Conservation (phyloP, 148 eudicot genomes). For the Euryodendron excelsum region DNA sequence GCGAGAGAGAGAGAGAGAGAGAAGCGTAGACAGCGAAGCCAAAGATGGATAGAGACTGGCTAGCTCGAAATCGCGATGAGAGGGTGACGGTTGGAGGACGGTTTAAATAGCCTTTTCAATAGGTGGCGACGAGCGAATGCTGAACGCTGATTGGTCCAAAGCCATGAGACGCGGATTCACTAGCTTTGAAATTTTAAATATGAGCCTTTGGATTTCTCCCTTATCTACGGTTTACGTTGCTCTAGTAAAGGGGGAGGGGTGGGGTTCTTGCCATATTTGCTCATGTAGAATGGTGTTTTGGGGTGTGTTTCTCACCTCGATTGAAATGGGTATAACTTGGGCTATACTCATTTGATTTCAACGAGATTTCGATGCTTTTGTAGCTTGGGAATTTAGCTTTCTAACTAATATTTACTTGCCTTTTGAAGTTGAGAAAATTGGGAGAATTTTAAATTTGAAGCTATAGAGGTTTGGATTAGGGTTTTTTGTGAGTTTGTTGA, state of each 20-base stretch:
- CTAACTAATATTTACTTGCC: not conserved
- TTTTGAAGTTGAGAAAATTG: not conserved
- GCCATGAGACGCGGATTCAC: constrained; percentile 6
- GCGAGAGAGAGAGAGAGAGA: not conserved
- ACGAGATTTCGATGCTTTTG: not conserved
- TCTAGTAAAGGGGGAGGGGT: not conserved
- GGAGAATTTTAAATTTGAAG: constrained; percentile 10
- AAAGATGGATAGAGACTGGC: not conserved
- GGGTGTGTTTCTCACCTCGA: constrained; percentile 26
- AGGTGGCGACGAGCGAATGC: not conserved
- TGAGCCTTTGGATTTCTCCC: constrained; percentile 7
- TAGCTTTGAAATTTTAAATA: constrained; percentile 5
- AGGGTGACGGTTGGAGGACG: constrained; percentile 3
- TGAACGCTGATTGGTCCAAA: constrained; percentile 20
- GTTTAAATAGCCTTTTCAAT: constrained; percentile 8
- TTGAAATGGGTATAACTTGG: constrained; percentile 12
- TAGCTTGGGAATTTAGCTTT: constrained; percentile 23
- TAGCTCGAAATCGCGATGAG: not conserved
- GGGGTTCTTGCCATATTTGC: not conserved
- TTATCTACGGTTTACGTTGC: constrained; percentile 12
- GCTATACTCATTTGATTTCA: not conserved
- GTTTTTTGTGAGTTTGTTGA: not conserved
- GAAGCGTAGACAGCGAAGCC: not conserved
- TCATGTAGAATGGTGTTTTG: not conserved
- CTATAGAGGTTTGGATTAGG: constrained; percentile 11